phyloP scores from a whole-genome alignment of 345 rosid species.

The Eucalyptus lansdowneana region DNA sequence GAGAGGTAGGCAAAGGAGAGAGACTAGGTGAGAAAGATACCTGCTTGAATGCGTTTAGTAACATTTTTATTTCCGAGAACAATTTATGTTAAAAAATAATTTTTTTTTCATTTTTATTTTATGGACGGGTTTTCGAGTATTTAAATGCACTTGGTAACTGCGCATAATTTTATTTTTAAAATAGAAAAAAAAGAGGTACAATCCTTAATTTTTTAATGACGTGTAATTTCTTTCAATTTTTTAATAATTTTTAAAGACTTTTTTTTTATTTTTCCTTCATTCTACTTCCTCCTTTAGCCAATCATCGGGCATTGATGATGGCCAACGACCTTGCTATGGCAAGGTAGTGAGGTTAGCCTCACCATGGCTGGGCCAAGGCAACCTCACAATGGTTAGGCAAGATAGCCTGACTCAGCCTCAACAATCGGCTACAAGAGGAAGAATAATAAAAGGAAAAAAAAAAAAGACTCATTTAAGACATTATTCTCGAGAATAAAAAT shows the following conservation, averaged over 20 bases:
- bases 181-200: accelerated
- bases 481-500: accelerated
- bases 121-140: accelerated
- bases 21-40: background rate
- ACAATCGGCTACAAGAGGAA: accelerated
- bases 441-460: too few relatives aligned
- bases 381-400: too few relatives aligned
- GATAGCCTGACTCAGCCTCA: accelerated
- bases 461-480: too few relatives aligned
- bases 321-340: accelerated
- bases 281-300: too few relatives aligned
- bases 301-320: accelerated
- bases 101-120: too few relatives aligned
- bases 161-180: too few relatives aligned
- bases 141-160: accelerated
- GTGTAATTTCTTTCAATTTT: accelerated
- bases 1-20: background rate
- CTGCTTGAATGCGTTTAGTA: accelerated
- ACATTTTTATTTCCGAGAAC: accelerated
- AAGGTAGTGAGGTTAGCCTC: too few relatives aligned
- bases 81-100: too few relatives aligned
- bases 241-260: too few relatives aligned
- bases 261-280: accelerated
- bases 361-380: too few relatives aligned
- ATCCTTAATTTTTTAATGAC: accelerated